Percentiles rank a stretch among this genome's conserved stretches.
Evolutionary conservation across 495 filamentous ascomycete species (phyloP).

Genomic region (Collariella sp.): DNA sequence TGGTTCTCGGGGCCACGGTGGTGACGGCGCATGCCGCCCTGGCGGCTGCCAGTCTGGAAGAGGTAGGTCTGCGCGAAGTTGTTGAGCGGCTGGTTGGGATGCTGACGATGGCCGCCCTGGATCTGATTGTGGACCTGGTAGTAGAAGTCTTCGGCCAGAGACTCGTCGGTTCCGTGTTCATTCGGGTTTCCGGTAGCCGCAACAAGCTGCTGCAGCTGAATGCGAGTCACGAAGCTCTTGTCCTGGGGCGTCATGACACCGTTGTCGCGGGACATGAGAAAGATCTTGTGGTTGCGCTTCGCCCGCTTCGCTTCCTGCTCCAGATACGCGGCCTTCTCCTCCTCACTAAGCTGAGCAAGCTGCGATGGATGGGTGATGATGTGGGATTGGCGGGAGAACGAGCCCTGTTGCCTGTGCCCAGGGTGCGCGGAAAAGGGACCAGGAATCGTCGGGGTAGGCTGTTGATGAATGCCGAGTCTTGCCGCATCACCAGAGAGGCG

Average conservation of each 20-base stretch:
- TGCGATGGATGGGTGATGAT: slow-evolving; percentile 65
- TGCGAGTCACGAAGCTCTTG: slow-evolving; percentile 98
- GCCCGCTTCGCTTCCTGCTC: slow-evolving; percentile 89
- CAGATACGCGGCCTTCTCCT: slow-evolving; percentile 66
- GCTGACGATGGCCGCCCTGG: slow-evolving; percentile 73
- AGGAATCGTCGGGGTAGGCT: slow-evolving; percentile 16
- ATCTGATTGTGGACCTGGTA: slow-evolving; percentile 96
- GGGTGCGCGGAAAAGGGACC: slow-evolving; percentile 22
- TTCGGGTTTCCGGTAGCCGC: slow-evolving; percentile 79
- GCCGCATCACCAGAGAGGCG: slow-evolving; percentile 33
- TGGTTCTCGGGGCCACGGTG: slow-evolving; percentile 83
- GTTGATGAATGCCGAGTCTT: slow-evolving; percentile 23
- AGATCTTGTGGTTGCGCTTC: slow-evolving; percentile 98
- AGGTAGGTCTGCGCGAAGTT: slow-evolving; percentile 98
- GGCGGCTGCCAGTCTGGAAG: slow-evolving; percentile 77
- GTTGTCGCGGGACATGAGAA: slow-evolving; percentile 84
- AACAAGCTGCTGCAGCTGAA: slow-evolving; percentile 93
- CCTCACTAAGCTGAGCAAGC: slow-evolving; percentile 66
- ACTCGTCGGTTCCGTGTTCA: slow-evolving; percentile 68
- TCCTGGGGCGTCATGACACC: slow-evolving; percentile 98
- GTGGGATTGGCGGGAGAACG: slow-evolving; percentile 29
- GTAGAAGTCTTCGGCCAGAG: slow-evolving; percentile 89
- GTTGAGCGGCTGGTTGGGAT: slow-evolving; percentile 81
- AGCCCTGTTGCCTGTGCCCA: slow-evolving; percentile 30
- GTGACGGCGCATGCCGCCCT: slow-evolving; percentile 62